Evolutionary conservation across 225 moss, liverwort and hornwort species (phyloP), one percentile per base, ranked within the genome.

Genomic region (Lunularia cruciata): DNA sequence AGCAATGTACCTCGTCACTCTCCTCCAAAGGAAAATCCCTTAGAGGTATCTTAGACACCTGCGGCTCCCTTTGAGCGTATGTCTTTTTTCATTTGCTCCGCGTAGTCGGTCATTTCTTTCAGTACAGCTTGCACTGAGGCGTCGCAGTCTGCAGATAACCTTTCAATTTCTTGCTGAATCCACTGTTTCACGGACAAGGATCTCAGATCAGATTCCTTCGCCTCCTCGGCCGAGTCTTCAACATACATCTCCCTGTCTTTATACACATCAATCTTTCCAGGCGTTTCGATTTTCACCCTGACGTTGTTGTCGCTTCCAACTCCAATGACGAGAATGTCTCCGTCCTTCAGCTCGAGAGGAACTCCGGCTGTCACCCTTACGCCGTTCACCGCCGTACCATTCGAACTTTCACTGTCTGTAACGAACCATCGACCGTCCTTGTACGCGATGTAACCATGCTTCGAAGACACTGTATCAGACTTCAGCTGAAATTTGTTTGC

Each of bases 381-480:
- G 63, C 90, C 92, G 33, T 89, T 92, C 33, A 90, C 68, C 19
- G 27, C 76, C 16, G 95, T 87, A 9, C 90, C 95, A 58, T 95
- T 95, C 35, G 95, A 95, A 75, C 95, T 95, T 31, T 84, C 80
- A n/a, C 82, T 59, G 48, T 95, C 95, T 30, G 85, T 78, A 14
- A 95, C 20, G 0, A 58, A 56, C 95, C 95, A 95, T 27, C 81
- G 83, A 47, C 85, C 87, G 0, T 67, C 69, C 57, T 73, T 84
- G 83, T 78, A 77, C 36, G 77, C 83, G 32, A 95, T 75, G 74
- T 76, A 49, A 8, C 90, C 90, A 58, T 95, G 95, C 71, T 87
- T 87, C 72, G 92, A 89, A 0, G 92, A 95, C 7, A 92, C 74
- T 2, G 90, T 90, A 59, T 83, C 83, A 63, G 92, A 84, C 60